These are phyloP conservation scores for Jimgerdemannia flammicorona DNA, from an alignment of 192 early-diverging fungal genomes.

Conservation along the genomic window DNA sequence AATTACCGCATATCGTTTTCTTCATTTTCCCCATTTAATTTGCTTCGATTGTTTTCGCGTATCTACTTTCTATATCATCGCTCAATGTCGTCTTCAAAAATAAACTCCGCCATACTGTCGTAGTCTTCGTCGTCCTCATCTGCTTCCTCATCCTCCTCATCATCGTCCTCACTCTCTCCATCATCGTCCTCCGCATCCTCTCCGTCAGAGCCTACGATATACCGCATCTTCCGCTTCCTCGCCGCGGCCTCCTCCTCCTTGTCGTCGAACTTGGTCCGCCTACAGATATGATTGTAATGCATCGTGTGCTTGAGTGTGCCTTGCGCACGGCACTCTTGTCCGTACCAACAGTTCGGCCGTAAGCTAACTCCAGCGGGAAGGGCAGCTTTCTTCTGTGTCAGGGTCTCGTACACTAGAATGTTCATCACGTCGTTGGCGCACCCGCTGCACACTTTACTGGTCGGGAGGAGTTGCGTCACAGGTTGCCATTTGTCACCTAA, in stretches of 20 bases:
- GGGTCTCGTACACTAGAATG: not conserved
- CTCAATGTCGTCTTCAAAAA: too few species aligned
- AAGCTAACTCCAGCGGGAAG: conserved; percentile 1
- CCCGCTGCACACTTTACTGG: conserved; percentile 7
- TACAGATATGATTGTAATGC: conserved; percentile 5
- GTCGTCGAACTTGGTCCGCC: not conserved
- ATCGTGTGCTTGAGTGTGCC: not conserved
- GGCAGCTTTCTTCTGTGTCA: not conserved
- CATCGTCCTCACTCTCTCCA: not conserved
- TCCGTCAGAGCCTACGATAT: not conserved
- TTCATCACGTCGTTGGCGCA: conserved; percentile 5
- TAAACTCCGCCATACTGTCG: too few species aligned
- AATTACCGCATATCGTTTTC: too few species aligned
- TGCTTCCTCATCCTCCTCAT: not conserved
- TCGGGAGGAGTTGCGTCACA: not conserved
- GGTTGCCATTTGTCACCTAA: conserved; percentile 5
- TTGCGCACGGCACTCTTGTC: conserved; percentile 3
- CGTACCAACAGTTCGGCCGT: conserved; percentile 9
- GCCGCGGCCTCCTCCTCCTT: not conserved
- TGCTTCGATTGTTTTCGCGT: too few species aligned
- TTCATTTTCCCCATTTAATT: too few species aligned
- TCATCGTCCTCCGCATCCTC: not conserved
- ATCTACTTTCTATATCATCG: too few species aligned
- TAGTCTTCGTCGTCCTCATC: too few species aligned
- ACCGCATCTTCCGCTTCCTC: not conserved